These are phyloP conservation scores for Leptomonas seymouri DNA, from an alignment of 208 protist species.

Conservation along the genomic window DNA sequence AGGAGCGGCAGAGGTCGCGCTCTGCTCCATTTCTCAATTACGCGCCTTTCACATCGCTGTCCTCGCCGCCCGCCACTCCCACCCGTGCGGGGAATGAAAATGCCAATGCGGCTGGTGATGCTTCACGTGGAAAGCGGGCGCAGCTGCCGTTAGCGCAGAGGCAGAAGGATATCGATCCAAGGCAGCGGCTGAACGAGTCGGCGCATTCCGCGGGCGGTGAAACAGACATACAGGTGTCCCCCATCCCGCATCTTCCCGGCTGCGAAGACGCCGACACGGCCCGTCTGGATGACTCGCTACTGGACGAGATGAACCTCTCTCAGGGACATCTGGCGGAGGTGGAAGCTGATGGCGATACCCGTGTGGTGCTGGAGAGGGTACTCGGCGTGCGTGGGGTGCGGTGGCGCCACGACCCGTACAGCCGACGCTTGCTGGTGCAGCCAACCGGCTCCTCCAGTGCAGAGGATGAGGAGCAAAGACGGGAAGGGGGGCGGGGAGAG, in stretches of 20 bases:
- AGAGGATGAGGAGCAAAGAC: neutral
- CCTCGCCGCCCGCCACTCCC: neutral
- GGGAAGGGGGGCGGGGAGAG: no score
- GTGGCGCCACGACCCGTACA: constrained; percentile 82
- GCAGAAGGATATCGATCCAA: neutral
- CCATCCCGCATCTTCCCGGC: constrained; percentile 17
- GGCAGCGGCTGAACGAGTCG: neutral
- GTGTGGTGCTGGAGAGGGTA: constrained; percentile 24
- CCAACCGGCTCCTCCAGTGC: neutral
- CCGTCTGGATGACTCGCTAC: constrained; percentile 9
- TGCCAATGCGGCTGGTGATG: neutral
- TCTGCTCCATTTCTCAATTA: neutral
- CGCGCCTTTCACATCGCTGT: neutral
- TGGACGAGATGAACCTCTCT: constrained; percentile 1
- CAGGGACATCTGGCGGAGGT: constrained; percentile 1
- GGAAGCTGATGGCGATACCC: constrained; percentile 6
- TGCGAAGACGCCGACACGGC: constrained; percentile 12
- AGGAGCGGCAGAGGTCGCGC: constrained; percentile 13
- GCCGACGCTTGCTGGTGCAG: constrained; percentile 32
- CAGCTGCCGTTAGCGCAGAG: neutral
- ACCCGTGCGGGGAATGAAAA: neutral
- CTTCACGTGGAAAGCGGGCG: no score
- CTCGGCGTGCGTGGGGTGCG: constrained; percentile 45
- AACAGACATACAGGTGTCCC: constrained; percentile 22
- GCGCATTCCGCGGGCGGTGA: constrained; percentile 9